Evolutionary conservation across 2,329 filamentous ascomycete species (phyloP).

Genomic region (Alternaria ventricosa): DNA sequence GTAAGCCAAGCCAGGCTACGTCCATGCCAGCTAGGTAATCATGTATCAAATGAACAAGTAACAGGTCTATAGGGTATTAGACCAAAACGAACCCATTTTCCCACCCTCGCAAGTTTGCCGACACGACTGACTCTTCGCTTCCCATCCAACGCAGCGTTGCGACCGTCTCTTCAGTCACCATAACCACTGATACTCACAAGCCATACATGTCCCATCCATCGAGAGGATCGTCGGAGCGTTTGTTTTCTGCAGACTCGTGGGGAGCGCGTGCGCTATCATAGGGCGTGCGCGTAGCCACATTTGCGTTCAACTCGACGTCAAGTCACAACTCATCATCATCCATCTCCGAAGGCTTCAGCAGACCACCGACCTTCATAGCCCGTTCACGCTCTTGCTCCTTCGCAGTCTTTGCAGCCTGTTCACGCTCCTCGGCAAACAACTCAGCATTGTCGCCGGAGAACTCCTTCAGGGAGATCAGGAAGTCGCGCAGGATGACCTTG

Average conservation of each 20-base stretch:
- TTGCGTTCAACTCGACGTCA: conserved; percentile 49
- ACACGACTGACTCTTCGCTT: conserved; percentile 19
- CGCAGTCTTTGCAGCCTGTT: conserved; percentile 85
- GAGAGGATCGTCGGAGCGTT: conserved; percentile 40
- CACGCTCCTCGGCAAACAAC: conserved; percentile 91
- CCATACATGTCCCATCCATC: conserved; percentile 74
- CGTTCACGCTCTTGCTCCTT: conserved; percentile 90
- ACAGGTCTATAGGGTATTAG: conserved; percentile 35
- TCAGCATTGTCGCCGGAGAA: conserved; percentile 96
- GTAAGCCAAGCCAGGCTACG: conserved; percentile 30
- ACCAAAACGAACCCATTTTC: conserved; percentile 24
- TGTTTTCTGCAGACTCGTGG: conserved; percentile 19
- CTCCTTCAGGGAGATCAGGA: conserved; percentile 96
- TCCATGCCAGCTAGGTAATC: conserved; percentile 29
- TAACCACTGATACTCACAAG: conserved; percentile 42
- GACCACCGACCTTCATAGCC: conserved; percentile 90
- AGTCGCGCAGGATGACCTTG: conserved; percentile 94
- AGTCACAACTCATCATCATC: conserved; percentile 87
- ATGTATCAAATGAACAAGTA: conserved; percentile 29
- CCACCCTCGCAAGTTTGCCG: conserved; percentile 14
- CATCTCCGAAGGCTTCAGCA: conserved; percentile 96
- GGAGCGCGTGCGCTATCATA: conserved; percentile 33
- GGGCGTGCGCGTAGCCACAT: conserved; percentile 47
- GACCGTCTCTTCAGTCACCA: conserved; percentile 14
- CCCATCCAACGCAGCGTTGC: conserved; percentile 15